These are phyloP conservation scores for Panicum hallii DNA, from an alignment of 202 grass and related monocot species.

Conservation along the genomic window DNA sequence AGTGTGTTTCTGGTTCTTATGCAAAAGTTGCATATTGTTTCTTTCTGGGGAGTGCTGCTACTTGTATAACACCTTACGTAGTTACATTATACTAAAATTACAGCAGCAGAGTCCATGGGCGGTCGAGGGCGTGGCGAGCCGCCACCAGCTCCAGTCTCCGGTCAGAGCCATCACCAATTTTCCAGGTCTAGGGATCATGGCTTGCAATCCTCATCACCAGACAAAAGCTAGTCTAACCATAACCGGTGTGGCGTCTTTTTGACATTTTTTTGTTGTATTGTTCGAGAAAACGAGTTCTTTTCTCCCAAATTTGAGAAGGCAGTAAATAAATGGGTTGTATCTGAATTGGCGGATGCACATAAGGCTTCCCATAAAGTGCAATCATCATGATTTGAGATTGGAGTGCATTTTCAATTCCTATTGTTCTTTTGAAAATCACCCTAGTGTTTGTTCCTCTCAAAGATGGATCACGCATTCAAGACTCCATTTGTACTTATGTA, in stretches of 20 bases:
- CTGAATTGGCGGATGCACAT: too few species aligned
- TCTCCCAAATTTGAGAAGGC: background rate
- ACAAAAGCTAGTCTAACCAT: conserved; percentile 3
- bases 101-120: conserved; percentile 20
- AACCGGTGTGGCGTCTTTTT: background rate
- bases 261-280: background rate
- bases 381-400: background rate
- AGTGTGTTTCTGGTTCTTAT: background rate
- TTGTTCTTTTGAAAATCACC: background rate
- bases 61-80: background rate
- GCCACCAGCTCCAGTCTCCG: conserved; percentile 20
- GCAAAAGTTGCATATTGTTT: background rate
- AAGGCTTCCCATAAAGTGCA: too few species aligned
- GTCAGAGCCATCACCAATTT: conserved; percentile 15
- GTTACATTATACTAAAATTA: background rate
- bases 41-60: background rate
- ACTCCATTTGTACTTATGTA: background rate
- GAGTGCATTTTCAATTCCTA: background rate
- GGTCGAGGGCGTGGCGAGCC: background rate
- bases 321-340: background rate
- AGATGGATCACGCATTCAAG: background rate
- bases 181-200: background rate
- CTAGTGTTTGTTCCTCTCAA: background rate
- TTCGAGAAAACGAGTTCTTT: background rate
- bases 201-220: background rate